A percentile compares a stretch with the other conserved stretches of the same genome.
These are phyloP conservation scores for Goffeauzyma gilvescens DNA, from an alignment of 768 basidiomycete genomes.

Conservation along the genomic window DNA sequence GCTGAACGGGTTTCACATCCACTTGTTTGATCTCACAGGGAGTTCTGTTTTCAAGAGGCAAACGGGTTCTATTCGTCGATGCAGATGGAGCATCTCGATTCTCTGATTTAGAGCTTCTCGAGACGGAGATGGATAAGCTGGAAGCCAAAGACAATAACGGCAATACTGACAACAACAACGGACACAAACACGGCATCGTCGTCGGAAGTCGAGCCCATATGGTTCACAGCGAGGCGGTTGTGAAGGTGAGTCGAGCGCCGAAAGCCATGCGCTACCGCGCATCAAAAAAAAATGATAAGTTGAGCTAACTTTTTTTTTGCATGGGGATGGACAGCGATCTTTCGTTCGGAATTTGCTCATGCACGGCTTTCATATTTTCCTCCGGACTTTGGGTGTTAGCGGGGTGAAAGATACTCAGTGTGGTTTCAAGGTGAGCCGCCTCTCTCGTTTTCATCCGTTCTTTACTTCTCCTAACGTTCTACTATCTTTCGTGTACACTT, in stretches of 20 bases:
- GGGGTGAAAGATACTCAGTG: constrained; percentile 90
- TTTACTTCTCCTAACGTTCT: background rate
- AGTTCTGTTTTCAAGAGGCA: constrained; percentile 61
- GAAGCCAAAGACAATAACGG: constrained; percentile 35
- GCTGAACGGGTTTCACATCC: no score
- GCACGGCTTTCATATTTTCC: constrained; percentile 77
- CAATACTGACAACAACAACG: background rate
- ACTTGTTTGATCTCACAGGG: constrained; percentile 39
- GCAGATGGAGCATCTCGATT: constrained; percentile 87
- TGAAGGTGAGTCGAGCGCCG: constrained; percentile 46
- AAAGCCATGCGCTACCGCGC: no score
- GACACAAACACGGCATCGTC: constrained; percentile 34
- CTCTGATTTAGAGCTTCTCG: constrained; percentile 59
- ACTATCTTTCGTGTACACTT: background rate
- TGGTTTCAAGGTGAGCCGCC: constrained; percentile 53
- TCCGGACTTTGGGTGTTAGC: constrained; percentile 71
- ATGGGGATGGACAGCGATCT: constrained; percentile 45
- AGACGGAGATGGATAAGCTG: constrained; percentile 50
- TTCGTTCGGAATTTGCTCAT: constrained; percentile 74
- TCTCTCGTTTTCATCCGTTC: background rate
- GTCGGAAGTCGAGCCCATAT: constrained; percentile 83
- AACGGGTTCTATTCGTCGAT: constrained; percentile 70
- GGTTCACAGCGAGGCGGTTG: constrained; percentile 77
- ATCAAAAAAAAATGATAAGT: no score
- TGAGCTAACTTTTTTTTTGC: no score